Evolutionary conservation across 768 basidiomycete species (phyloP).

Genomic region (Collybia sordida): DNA sequence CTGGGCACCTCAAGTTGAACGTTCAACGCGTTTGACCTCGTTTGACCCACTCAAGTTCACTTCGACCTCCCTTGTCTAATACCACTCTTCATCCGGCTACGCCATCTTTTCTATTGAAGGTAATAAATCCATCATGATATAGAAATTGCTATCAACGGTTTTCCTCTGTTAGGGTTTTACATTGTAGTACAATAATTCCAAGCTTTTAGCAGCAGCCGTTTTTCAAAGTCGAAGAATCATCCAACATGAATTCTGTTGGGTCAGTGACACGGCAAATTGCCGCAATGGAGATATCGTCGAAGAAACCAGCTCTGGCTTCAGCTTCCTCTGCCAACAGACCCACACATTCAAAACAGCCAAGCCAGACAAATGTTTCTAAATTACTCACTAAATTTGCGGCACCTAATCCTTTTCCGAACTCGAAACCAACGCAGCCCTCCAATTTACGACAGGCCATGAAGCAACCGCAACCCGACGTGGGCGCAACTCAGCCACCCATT

Average conservation of each 20-base stretch:
- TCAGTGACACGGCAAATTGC: constrained; percentile 70
- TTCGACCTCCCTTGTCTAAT: too few relatives aligned
- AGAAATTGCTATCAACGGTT: too few relatives aligned
- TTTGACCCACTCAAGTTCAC: too few relatives aligned
- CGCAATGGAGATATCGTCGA: constrained; percentile 62
- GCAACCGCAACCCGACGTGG: constrained; percentile 20
- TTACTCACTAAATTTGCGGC: constrained; percentile 74
- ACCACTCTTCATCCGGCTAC: too few relatives aligned
- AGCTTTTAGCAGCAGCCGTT: too few relatives aligned
- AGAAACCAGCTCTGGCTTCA: constrained; percentile 35
- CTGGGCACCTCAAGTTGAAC: too few relatives aligned
- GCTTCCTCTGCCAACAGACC: constrained; percentile 24
- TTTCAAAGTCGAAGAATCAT: not conserved
- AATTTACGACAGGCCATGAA: constrained; percentile 32
- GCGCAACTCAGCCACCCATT: constrained; percentile 35
- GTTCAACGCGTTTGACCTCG: too few relatives aligned
- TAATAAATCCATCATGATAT: too few relatives aligned
- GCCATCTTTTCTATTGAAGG: too few relatives aligned
- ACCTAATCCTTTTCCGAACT: constrained; percentile 49
- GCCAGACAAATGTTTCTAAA: constrained; percentile 64
- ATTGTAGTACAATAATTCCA: too few relatives aligned
- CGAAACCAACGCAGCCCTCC: constrained; percentile 39
- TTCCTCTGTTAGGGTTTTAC: too few relatives aligned
- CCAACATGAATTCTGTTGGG: constrained; percentile 44
- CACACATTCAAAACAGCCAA: constrained; percentile 51